These are phyloP conservation scores for Sporothrix schenckii DNA, from an alignment of 2,329 filamentous ascomycete species.

Conservation along the genomic window DNA sequence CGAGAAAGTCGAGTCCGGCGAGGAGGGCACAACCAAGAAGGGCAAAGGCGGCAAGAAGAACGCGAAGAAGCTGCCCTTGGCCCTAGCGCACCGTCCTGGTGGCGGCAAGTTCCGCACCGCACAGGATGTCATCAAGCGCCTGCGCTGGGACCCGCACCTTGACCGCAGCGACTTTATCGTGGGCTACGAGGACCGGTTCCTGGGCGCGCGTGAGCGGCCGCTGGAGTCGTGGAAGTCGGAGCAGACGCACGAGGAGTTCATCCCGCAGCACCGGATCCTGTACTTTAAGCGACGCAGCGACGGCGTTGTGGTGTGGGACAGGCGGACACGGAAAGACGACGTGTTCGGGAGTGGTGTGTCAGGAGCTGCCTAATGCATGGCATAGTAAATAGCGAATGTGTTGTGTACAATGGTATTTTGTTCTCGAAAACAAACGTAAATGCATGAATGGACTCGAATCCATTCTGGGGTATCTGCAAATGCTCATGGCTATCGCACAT, in stretches of 20 bases:
- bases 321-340: slow-evolving; percentile 55
- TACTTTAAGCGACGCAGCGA: slow-evolving; percentile 62
- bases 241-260: slow-evolving; percentile 67
- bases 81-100: slow-evolving; percentile 31
- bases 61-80: slow-evolving; percentile 32
- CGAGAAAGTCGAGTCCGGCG: slow-evolving; percentile 33
- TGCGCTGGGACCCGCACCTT: slow-evolving; percentile 62
- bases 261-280: slow-evolving; percentile 65
- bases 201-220: slow-evolving; percentile 56
- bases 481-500: not conserved
- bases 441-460: not conserved
- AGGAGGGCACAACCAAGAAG: slow-evolving; percentile 35
- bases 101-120: slow-evolving; percentile 57
- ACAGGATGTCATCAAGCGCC: slow-evolving; percentile 60
- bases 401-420: not conserved
- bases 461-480: not conserved
- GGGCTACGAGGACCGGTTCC: slow-evolving; percentile 64
- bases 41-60: slow-evolving; percentile 31
- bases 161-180: slow-evolving; percentile 58
- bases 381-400: not conserved
- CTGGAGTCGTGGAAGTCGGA: slow-evolving; percentile 63
- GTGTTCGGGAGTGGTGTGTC: slow-evolving; percentile 57
- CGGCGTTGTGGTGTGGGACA: slow-evolving; percentile 59
- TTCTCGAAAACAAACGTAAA: not conserved
- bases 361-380: not conserved